A percentile compares a stretch with the other conserved stretches of the same genome.
Conservation (phyloP, 352 stramenopile genomes). For the Pythium brassicae region DNA sequence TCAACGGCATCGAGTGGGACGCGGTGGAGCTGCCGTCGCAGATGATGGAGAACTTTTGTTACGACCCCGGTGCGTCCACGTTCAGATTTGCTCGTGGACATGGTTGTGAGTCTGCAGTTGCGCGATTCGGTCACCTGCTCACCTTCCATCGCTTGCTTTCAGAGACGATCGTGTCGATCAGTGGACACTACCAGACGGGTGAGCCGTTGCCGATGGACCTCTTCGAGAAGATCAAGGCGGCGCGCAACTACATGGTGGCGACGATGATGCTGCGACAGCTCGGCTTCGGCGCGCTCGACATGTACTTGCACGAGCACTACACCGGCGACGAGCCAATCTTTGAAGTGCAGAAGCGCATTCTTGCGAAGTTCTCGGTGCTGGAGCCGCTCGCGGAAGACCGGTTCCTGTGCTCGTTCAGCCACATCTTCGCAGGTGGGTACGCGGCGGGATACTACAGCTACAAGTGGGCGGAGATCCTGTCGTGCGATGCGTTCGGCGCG, state of each 20-base stretch:
- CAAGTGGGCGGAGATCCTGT: conserved; percentile 98
- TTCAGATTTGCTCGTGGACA: not conserved
- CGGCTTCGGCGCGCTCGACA: conserved; percentile 90
- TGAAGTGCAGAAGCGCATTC: conserved; percentile 90
- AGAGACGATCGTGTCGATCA: conserved; percentile 85
- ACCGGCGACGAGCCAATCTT: conserved; percentile 86
- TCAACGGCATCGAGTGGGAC: conserved; percentile 98
- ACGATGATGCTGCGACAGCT: conserved; percentile 95
- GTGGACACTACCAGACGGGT: conserved; percentile 79
- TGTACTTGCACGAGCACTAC: conserved; percentile 81
- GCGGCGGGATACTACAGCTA: conserved; percentile 96
- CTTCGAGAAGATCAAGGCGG: conserved; percentile 95
- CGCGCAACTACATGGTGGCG: conserved; percentile 95
- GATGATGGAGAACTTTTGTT: conserved; percentile 99
- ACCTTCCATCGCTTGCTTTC: conserved; percentile 33
- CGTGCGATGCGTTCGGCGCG: conserved; percentile 95
- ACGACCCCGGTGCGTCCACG: conserved; percentile 68
- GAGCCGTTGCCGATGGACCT: conserved; percentile 91
- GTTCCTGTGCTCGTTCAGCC: conserved; percentile 97
- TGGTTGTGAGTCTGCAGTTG: not conserved
- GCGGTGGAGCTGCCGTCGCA: conserved; percentile 97
- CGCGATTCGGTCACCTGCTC: conserved; percentile 29
- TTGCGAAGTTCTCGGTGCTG: conserved; percentile 83
- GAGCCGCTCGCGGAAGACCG: conserved; percentile 92
- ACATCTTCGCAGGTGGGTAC: conserved; percentile 98